Base-by-base conservation (phyloP, 2,329 filamentous ascomycete species). In the Penicillium polonicum region DNA sequence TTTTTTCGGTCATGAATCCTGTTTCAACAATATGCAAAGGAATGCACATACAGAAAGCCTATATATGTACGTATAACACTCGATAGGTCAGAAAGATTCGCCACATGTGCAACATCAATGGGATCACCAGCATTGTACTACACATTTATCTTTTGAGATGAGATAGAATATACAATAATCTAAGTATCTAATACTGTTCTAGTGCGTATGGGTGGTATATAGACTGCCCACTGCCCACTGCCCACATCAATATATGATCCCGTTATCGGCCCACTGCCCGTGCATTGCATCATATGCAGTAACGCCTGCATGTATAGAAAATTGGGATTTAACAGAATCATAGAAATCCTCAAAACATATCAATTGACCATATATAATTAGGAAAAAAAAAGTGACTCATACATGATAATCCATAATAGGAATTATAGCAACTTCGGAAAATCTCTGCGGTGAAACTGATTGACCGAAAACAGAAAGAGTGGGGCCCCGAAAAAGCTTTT, bases 401-500 rank as follows among this genome's bases (percentile, higher is more conserved):
- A 45, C n/a, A 15, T 15, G 13, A 15, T 15, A 45, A 7, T 25
- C 39, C 21, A 42, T 21, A 39, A 42, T 27, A 44, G 43, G 6
- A 29, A 31, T 29, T 7, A 19, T 12, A 13, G 25, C 42, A 29
- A 17, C 36, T 39, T 39, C 31, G 45, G 45, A 48, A 48, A 48
- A 48, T 48, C 45, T 48, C 31, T 48, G 45, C 45, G 45, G 45
- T 48, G 31, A 48, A 48, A 25, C 15, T 8, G 45, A 48, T 48
- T 52, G 48, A 36, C 50, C 39, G 36, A 42, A 57, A 57, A 29
- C 55, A 51, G 55, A 42, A 52, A 29, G 42, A 46, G 38, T 50
- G 53, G 55, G 55, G 49, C 7, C 36, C 17, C 4, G 31, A 25
- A 52, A 42, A 53, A 41, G 39, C 29, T 52, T 51, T 52, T 52